phyloP scores from a whole-genome alignment of 139 green algal genomes.

The Tetraselmis chui region DNA sequence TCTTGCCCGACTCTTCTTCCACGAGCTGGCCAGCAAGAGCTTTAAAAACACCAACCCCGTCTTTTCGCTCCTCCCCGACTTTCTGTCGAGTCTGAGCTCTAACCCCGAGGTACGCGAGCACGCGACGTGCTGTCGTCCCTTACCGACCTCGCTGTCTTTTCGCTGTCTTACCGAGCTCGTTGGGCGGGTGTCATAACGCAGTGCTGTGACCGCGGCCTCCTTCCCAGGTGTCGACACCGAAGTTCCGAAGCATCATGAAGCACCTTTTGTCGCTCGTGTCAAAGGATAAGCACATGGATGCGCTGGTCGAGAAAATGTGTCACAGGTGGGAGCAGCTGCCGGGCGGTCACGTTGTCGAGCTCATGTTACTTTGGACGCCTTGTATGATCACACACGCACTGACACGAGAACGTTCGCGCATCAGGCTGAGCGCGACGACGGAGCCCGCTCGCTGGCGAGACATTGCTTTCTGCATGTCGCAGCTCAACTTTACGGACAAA shows the following conservation, averaged over 20 bases:
- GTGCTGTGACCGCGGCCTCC: background rate
- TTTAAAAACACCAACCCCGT: slow-evolving; percentile 68
- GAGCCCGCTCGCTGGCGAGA: slow-evolving; percentile 54
- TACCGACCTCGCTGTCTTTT: no score
- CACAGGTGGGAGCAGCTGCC: slow-evolving; percentile 47
- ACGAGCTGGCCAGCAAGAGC: slow-evolving; percentile 70
- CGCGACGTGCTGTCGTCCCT: no score
- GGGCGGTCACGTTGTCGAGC: background rate
- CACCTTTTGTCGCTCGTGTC: slow-evolving; percentile 5
- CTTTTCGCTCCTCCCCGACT: slow-evolving; percentile 92
- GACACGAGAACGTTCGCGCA: slow-evolving; percentile 18
- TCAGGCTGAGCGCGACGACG: slow-evolving; percentile 11
- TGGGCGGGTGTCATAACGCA: slow-evolving; percentile 43
- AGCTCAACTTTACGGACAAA: slow-evolving; percentile 77
- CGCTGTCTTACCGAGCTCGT: no score
- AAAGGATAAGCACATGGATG: slow-evolving; percentile 72
- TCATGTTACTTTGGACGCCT: slow-evolving; percentile 7
- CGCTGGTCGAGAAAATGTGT: slow-evolving; percentile 69
- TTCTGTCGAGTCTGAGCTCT: slow-evolving; percentile 61
- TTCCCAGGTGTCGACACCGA: background rate
- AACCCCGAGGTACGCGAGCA: slow-evolving; percentile 37
- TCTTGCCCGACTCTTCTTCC: slow-evolving; percentile 70
- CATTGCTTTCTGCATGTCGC: slow-evolving; percentile 77
- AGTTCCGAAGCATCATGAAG: slow-evolving; percentile 51
- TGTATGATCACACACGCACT: background rate